Base-by-base conservation (phyloP, 2,329 filamentous ascomycete species). In the Colletotrichum sp. region DNA sequence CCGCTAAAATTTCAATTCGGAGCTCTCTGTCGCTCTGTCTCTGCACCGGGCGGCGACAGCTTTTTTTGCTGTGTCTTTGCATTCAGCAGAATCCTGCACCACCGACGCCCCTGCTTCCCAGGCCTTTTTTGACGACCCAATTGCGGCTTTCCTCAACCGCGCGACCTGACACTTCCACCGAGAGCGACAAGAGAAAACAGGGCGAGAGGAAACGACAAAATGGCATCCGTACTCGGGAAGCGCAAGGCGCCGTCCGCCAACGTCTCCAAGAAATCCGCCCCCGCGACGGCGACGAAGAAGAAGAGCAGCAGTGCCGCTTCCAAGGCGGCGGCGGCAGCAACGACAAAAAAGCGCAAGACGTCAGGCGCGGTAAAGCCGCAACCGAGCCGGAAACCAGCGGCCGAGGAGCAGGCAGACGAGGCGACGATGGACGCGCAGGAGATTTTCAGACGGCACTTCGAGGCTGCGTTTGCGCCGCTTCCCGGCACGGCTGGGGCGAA, bases 371-470 rank as follows among this genome's bases (percentile, higher is more conserved):
- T 13, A 15, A 74, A 65, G 43, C 52, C 30, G 21, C 61, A 52
- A 28, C 12, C 13, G n/a, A 34, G 12, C 16, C 68, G 64, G 30
- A 30, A 24, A 43, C 18, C 38, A 43, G 36, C 21, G 15, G 21
- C 38, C 5, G 24, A 71, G n/a, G 52, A 60, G 8, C 24, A 64
- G 10, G 83, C 6, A 8, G 87, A 91, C 78, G 90, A 93, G 74
- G 34, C 57, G 13, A n/a, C 68, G 13, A 21, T 58, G 9, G 71
- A 72, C 43, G 89, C 94, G 15, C 92, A 95, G 79, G 95, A 93
- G 72, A 90, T 96, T 74, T 95, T 99, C 81, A 92, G 93, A 74
- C 92, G 92, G 79, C 94, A 96, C 82, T 99, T 99, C 82, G 97
- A 98, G 85, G 92, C 95, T 32, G 93, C 94, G 82, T 99, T 98